Conservation (phyloP, 371 early-diverging fungal species). For the Syncephalastrum contaminatum region DNA sequence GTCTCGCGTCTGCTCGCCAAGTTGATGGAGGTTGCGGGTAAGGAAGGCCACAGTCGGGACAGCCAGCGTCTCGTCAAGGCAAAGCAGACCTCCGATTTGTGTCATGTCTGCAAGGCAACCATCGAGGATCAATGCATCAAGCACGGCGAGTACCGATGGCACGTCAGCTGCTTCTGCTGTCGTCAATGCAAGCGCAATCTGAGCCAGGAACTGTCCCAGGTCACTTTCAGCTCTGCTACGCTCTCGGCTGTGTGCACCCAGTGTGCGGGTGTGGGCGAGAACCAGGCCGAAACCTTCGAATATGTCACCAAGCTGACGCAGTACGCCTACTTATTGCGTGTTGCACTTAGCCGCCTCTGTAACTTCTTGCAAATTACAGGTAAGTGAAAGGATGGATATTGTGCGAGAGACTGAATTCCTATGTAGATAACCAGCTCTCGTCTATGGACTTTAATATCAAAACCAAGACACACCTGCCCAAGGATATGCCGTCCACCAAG, state of each 20-base stretch:
- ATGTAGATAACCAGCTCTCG: constrained; percentile 38
- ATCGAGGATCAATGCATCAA: constrained; percentile 89
- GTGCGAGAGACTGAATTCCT: not conserved
- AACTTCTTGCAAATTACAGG: constrained; percentile 70
- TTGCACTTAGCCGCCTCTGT: constrained; percentile 84
- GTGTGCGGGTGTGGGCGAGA: constrained; percentile 29
- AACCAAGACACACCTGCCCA: constrained; percentile 10
- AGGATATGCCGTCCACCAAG: constrained; percentile 9
- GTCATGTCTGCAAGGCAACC: constrained; percentile 70
- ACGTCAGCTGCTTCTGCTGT: constrained; percentile 79
- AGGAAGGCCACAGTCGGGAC: constrained; percentile 45
- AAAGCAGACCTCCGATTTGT: constrained; percentile 72
- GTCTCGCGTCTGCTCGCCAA: constrained; percentile 60
- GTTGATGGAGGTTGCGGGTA: constrained; percentile 61
- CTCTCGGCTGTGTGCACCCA: constrained; percentile 48
- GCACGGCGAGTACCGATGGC: constrained; percentile 74
- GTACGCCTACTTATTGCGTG: constrained; percentile 84
- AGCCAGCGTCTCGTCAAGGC: constrained; percentile 46
- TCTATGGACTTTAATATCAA: constrained; percentile 39
- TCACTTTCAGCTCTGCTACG: constrained; percentile 45
- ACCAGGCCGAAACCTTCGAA: constrained; percentile 39
- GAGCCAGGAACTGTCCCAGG: constrained; percentile 36
- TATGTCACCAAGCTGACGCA: constrained; percentile 87
- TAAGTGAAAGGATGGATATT: constrained; percentile 17
- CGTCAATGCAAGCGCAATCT: constrained; percentile 59